phyloP scores from a whole-genome alignment of 2,329 filamentous ascomycete species.

The Apiospora hydei region DNA sequence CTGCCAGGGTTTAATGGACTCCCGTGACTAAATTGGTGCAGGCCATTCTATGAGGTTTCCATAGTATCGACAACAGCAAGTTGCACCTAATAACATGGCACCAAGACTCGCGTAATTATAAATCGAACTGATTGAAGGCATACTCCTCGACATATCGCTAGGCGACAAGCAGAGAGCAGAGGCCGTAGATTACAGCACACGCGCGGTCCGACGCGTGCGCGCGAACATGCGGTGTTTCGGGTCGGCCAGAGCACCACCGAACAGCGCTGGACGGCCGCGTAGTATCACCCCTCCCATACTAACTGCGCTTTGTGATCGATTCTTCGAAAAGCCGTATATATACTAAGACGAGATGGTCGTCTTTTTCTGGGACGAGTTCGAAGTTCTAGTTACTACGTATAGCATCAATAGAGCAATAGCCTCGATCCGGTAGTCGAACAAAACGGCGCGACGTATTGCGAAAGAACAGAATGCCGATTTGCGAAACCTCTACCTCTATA shows the following conservation, averaged over 20 bases:
- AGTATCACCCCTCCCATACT: not conserved
- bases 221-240: not conserved
- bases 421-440: not conserved
- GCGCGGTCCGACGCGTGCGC: not conserved
- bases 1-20: not conserved
- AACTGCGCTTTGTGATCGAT: not conserved
- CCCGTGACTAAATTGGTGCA: not conserved
- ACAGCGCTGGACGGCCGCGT: too few relatives aligned
- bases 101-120: not conserved
- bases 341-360: not conserved
- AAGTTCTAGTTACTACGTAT: not conserved
- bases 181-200: not conserved
- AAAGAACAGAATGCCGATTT: slow-evolving; percentile 6
- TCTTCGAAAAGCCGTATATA: not conserved
- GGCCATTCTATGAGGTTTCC: not conserved
- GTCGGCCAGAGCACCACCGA: not conserved
- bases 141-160: not conserved
- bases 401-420: not conserved
- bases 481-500: slow-evolving; percentile 1
- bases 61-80: not conserved
- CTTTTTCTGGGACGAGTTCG: not conserved
- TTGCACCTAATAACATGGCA: not conserved
- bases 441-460: not conserved
- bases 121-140: not conserved
- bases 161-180: not conserved